Evolutionary conservation across 768 basidiomycete genomes (phyloP).

Genomic region (Agrocybe pediades): DNA sequence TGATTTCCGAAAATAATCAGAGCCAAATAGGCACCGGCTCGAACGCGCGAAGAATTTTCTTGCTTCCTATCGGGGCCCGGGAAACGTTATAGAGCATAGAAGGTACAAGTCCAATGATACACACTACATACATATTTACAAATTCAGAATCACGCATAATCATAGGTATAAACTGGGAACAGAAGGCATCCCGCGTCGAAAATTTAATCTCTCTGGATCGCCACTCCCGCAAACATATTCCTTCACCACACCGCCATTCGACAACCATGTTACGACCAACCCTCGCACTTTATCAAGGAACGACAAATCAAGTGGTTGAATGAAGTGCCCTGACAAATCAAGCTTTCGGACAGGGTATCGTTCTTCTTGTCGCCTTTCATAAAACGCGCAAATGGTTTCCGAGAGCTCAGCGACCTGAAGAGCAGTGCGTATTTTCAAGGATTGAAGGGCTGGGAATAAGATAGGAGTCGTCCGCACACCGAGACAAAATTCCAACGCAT

Average conservation of each 20-base stretch:
- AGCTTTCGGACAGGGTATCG: background rate
- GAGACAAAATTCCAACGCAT: background rate
- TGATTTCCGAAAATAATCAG: background rate
- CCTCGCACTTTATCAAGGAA: background rate
- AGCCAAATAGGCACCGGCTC: background rate
- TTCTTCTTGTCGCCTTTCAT: background rate
- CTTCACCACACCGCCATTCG: background rate
- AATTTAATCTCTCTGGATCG: background rate
- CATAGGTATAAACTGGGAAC: no score
- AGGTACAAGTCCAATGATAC: no score
- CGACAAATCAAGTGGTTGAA: background rate
- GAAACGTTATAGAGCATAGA: no score
- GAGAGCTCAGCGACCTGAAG: background rate
- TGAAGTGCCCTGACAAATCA: background rate
- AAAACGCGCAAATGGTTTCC: background rate
- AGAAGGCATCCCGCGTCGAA: background rate
- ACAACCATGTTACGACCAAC: background rate
- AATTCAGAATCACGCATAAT: background rate
- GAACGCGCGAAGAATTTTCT: no score
- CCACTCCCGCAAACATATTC: background rate
- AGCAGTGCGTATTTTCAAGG: background rate
- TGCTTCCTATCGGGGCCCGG: no score
- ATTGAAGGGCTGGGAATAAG: background rate
- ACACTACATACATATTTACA: no score
- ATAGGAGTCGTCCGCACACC: background rate